phyloP scores from a whole-genome alignment of 2,329 filamentous ascomycete genomes.

The Fusarium floridanum region DNA sequence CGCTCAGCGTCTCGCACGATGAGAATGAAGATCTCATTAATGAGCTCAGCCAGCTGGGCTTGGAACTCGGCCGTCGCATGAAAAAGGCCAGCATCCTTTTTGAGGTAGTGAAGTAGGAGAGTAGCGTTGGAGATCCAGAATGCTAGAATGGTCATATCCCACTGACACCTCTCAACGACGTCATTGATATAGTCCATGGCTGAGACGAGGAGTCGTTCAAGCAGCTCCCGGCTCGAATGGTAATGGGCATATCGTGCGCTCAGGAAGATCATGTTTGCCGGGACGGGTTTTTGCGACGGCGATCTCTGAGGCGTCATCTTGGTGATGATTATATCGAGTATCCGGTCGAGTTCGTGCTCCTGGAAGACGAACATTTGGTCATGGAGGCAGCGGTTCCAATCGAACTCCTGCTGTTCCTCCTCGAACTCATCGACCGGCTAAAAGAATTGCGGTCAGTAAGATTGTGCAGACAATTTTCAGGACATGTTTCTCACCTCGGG shows the following conservation, averaged over 20 bases:
- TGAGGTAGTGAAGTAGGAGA: conserved; percentile 93
- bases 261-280: conserved; percentile 96
- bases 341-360: conserved; percentile 89
- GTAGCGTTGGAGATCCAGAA: conserved; percentile 99
- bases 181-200: conserved; percentile 98
- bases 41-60: conserved; percentile 90
- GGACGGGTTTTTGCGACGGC: conserved; percentile 96
- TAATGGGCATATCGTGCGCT: conserved; percentile 97
- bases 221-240: conserved; percentile 87
- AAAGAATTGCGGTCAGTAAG: not conserved
- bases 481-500: conserved; percentile 76
- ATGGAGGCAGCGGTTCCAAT: conserved; percentile 93
- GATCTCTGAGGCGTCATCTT: conserved; percentile 98
- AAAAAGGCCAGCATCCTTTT: conserved; percentile 88
- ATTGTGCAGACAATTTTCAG: not conserved
- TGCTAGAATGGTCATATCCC: conserved; percentile 99
- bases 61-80: conserved; percentile 90
- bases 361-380: conserved; percentile 99
- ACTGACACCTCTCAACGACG: conserved; percentile 94
- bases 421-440: conserved; percentile 82
- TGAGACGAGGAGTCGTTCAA: conserved; percentile 83
- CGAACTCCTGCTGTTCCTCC: conserved; percentile 92
- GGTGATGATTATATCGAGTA: conserved; percentile 95
- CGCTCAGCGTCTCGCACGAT: conserved; percentile 97
- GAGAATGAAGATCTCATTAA: conserved; percentile 98